Conservation (phyloP, 2,329 filamentous ascomycete genomes). For the Neopestalotiopsis sp. region DNA sequence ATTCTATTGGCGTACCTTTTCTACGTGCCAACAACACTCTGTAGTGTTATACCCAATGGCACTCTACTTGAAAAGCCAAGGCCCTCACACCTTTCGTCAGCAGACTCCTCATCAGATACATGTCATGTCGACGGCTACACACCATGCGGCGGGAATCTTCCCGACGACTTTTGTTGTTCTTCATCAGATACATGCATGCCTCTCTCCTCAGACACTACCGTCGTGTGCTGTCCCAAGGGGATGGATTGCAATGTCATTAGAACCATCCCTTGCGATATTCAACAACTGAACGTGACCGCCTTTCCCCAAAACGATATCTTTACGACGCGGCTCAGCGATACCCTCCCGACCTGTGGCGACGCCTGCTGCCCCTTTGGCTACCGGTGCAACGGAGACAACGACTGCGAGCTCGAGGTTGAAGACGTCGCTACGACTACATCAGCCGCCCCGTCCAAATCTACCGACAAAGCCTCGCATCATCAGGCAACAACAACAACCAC, state of each 20-base stretch:
- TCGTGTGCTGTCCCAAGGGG: constrained; percentile 26
- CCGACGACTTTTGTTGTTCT: constrained; percentile 27
- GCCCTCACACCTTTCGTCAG: neutral
- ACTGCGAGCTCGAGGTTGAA: constrained; percentile 11
- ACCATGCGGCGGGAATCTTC: constrained; percentile 24
- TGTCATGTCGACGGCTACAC: constrained; percentile 20
- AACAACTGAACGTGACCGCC: constrained; percentile 23
- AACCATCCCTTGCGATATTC: constrained; percentile 25
- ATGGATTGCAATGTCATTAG: constrained; percentile 20
- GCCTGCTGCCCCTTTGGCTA: constrained; percentile 30
- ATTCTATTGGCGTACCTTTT: neutral
- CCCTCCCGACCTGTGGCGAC: constrained; percentile 21
- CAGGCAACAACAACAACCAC: neutral
- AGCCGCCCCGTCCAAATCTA: neutral
- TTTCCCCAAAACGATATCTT: constrained; percentile 20
- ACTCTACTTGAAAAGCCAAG: neutral
- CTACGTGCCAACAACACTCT: neutral
- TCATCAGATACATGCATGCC: constrained; percentile 18
- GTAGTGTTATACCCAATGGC: neutral
- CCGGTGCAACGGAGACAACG: constrained; percentile 13
- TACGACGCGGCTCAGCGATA: constrained; percentile 20
- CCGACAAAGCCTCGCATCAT: neutral
- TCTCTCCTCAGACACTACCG: constrained; percentile 23
- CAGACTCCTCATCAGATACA: neutral
- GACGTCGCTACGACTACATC: neutral